A percentile compares a stretch with the other conserved stretches of the same genome.
These are phyloP conservation scores for Rhodotorula mucilaginosa DNA, from an alignment of 1,284 basidiomycete genomes.

Conservation along the genomic window DNA sequence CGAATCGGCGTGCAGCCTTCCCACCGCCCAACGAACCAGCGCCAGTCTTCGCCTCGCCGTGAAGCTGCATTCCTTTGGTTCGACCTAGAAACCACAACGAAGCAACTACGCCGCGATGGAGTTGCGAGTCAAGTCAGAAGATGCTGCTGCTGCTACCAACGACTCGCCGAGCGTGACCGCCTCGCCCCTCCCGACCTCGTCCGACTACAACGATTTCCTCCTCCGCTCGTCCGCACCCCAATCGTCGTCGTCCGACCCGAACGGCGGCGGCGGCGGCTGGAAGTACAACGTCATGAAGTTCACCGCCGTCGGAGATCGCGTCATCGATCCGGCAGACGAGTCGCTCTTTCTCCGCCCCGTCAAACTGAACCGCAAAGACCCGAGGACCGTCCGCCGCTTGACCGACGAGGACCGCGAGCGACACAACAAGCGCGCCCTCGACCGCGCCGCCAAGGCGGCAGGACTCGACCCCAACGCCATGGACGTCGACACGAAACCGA, in stretches of 20 bases:
- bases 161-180: neutral
- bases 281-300: slow-evolving; percentile 45
- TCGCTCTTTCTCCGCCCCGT: slow-evolving; percentile 56
- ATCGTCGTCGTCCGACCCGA: neutral
- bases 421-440: slow-evolving; percentile 29
- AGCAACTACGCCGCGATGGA: neutral
- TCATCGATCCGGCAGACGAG: slow-evolving; percentile 27
- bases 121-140: slow-evolving; percentile 4
- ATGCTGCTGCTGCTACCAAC: neutral
- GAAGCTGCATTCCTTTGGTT: no score
- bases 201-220: slow-evolving; percentile 22
- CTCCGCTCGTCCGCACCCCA: slow-evolving; percentile 17
- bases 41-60: no score
- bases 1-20: no score
- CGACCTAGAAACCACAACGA: no score
- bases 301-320: slow-evolving; percentile 22
- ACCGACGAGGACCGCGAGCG: slow-evolving; percentile 54
- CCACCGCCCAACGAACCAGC: no score
- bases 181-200: slow-evolving; percentile 13
- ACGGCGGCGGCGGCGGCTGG: slow-evolving; percentile 20
- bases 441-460: slow-evolving; percentile 61
- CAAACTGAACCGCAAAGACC: slow-evolving; percentile 79
- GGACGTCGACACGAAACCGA: slow-evolving; percentile 50
- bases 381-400: slow-evolving; percentile 50
- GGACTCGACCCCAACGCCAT: slow-evolving; percentile 63